These are phyloP conservation scores for Fusarium kyushuense DNA, from an alignment of 2,329 filamentous ascomycete species.

Conservation along the genomic window DNA sequence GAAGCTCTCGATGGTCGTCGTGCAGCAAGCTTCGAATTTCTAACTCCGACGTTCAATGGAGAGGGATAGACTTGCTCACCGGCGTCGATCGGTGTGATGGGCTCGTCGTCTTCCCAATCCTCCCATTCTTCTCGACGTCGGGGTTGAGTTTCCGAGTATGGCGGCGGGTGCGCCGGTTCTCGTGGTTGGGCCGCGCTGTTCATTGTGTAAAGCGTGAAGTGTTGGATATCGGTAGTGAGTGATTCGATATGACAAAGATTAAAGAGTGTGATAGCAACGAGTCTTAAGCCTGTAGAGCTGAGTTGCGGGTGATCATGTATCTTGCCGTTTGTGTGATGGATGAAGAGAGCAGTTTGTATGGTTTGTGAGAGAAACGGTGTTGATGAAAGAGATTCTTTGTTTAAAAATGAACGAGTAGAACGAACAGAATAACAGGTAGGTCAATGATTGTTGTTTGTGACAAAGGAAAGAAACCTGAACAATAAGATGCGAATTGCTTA, in stretches of 20 bases:
- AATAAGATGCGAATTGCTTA: slow-evolving; percentile 21
- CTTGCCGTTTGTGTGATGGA: slow-evolving; percentile 16
- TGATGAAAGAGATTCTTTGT: slow-evolving; percentile 15
- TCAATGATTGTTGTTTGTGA: slow-evolving; percentile 26
- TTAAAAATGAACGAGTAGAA: slow-evolving; percentile 30
- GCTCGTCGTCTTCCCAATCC: slow-evolving; percentile 65
- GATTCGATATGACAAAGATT: slow-evolving; percentile 3
- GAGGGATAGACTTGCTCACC: slow-evolving; percentile 52
- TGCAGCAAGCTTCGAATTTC: slow-evolving; percentile 30
- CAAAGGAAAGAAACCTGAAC: slow-evolving; percentile 43
- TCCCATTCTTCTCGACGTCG: slow-evolving; percentile 61
- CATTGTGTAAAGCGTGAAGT: slow-evolving; percentile 28
- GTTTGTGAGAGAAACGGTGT: slow-evolving; percentile 2
- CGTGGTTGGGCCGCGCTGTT: slow-evolving; percentile 24
- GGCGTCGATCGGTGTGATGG: slow-evolving; percentile 56
- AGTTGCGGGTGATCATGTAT: slow-evolving; percentile 21
- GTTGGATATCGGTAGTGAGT: slow-evolving; percentile 19
- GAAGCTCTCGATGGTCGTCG: slow-evolving; percentile 54
- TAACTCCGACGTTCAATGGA: slow-evolving; percentile 32
- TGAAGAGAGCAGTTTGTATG: slow-evolving; percentile 13
- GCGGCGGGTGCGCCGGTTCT: slow-evolving; percentile 29
- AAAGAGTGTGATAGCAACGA: slow-evolving; percentile 9
- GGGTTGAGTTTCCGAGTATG: slow-evolving; percentile 34
- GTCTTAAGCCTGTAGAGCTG: slow-evolving; percentile 28
- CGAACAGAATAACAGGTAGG: slow-evolving; percentile 13